Base-by-base conservation (phyloP, 1,284 basidiomycete genomes). In the Sporisorium scitamineum region DNA sequence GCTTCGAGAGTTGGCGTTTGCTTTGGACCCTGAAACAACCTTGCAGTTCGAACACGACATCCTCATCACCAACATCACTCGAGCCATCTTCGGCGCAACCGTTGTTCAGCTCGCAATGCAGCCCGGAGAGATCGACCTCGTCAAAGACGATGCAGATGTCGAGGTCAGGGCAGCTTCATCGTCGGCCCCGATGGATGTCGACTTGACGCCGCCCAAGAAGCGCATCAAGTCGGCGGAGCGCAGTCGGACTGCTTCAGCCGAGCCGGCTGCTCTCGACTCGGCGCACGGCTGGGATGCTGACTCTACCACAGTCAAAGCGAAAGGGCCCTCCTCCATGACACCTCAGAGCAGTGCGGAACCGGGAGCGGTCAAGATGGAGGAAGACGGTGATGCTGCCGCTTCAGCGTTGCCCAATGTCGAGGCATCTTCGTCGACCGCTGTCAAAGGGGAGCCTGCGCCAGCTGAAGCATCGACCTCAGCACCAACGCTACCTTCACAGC, bases 21-120 rank as follows among this genome's bases (percentile, higher is more conserved):
- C 26, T 29, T 70, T 70, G 68, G 68, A 70, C 68, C 68, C 68
- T 70, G 61, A 70, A 20, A 54, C 47, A 27, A 9, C 18, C 47
- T 18, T 48, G 4, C 27, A 16, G 5, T 24, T 10, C 47, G 18
- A 48, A 22, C 47, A 29, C 47, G 47, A 48, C 47, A 31, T 47
- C 24, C 13, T 29, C 37, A 44, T 27, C 24, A 11, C 9, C 29
- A 11, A 11, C 27, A 18, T 39, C 37, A n/a, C n/a, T n/a, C n/a
- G n/a, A n/a, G n/a, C n/a, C n/a, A n/a, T n/a, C n/a, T n/a, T 16
- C 37, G 3, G 37, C 37, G 37, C 16, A 18, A 18, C 37, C 16
- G 18, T 8, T 11, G 8, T 57, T 8, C 24, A 27, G 20, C 22
- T 48, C 27, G 27, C 5, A 11, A 48, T 48, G 47, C 47, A 48